Conservation (phyloP, 2,329 filamentous ascomycete genomes). For the Setomelanomma holmii region DNA sequence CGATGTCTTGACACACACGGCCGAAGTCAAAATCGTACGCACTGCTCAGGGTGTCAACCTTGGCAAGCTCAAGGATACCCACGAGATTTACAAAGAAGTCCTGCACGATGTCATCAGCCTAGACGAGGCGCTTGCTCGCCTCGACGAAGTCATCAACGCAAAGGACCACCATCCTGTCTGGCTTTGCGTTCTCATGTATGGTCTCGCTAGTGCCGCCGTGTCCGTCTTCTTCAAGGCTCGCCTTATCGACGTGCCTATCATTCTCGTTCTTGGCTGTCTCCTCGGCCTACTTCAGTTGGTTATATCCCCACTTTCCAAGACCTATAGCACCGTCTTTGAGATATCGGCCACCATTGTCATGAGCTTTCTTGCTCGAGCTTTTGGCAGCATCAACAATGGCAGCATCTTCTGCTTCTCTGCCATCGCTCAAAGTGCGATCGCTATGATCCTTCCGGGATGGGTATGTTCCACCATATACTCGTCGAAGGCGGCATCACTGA, state of each 20-base stretch:
- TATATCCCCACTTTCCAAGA: conserved; percentile 73
- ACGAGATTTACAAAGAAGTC: conserved; percentile 80
- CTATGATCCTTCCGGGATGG: conserved; percentile 57
- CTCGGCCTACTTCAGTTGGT: conserved; percentile 78
- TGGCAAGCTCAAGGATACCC: conserved; percentile 74
- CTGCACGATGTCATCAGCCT: conserved; percentile 75
- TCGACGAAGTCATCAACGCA: conserved; percentile 68
- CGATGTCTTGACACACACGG: conserved; percentile 72
- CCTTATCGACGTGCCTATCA: conserved; percentile 78
- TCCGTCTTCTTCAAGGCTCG: conserved; percentile 80
- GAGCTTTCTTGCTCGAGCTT: conserved; percentile 56
- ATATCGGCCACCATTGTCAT: conserved; percentile 56
- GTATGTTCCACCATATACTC: conserved; percentile 18
- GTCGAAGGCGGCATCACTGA: background rate
- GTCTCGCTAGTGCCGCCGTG: conserved; percentile 75
- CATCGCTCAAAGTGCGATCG: conserved; percentile 57
- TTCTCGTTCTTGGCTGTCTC: conserved; percentile 75
- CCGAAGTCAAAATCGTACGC: conserved; percentile 80
- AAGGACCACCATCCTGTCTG: conserved; percentile 60
- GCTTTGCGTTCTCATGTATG: conserved; percentile 69
- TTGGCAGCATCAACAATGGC: conserved; percentile 54
- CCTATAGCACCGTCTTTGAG: conserved; percentile 65
- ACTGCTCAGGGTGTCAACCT: conserved; percentile 73
- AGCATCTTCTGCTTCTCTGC: conserved; percentile 58
- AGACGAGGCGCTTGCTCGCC: conserved; percentile 69